phyloP scores from a whole-genome alignment of 2,329 filamentous ascomycete species.

The Ambrosiella cleistominuta region DNA sequence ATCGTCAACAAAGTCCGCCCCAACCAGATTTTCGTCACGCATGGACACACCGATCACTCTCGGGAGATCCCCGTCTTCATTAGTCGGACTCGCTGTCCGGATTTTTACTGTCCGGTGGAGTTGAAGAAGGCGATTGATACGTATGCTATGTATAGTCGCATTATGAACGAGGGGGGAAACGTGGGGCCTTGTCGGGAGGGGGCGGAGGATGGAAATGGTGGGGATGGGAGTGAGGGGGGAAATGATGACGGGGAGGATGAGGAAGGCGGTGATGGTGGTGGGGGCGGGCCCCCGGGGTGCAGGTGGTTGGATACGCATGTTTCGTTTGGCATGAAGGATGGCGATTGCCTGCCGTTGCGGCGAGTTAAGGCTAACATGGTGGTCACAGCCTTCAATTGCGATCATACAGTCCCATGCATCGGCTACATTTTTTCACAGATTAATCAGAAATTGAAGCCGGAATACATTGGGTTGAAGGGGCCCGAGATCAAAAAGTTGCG shows the following conservation, averaged over 20 bases:
- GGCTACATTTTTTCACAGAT: constrained; percentile 28
- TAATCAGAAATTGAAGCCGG: constrained; percentile 23
- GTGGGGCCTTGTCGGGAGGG: constrained; percentile 15
- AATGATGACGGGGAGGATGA: constrained; percentile 11
- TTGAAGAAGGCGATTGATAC: constrained; percentile 24
- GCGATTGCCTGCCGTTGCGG: constrained; percentile 22
- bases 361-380: constrained; percentile 21
- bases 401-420: constrained; percentile 30
- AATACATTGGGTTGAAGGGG: constrained; percentile 22
- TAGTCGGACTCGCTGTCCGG: constrained; percentile 27
- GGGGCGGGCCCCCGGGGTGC: constrained; percentile 10
- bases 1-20: constrained; percentile 28
- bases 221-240: neutral
- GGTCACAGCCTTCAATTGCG: constrained; percentile 27
- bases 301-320: constrained; percentile 22
- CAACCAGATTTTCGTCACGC: constrained; percentile 32
- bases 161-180: constrained; percentile 26
- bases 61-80: constrained; percentile 27
- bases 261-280: constrained; percentile 13
- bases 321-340: constrained; percentile 22
- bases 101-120: constrained; percentile 27
- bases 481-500: constrained; percentile 23
- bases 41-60: constrained; percentile 31
- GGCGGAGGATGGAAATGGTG: neutral
- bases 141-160: constrained; percentile 24